Evolutionary conservation across 2,329 filamentous ascomycete species (phyloP).

Genomic region (Arthrobotrys conoides): DNA sequence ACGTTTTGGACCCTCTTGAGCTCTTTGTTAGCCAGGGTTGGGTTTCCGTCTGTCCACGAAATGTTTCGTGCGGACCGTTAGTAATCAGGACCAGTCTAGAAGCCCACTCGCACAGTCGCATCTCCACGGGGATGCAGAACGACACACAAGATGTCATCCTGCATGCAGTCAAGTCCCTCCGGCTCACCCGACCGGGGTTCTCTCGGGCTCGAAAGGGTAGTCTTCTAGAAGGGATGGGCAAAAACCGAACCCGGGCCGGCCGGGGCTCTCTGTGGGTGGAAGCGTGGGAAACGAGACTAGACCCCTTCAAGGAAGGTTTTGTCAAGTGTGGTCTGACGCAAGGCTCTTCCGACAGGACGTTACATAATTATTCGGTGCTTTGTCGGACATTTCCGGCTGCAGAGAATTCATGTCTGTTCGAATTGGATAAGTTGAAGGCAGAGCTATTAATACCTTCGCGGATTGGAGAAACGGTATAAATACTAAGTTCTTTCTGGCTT

Average conservation of each 20-base stretch:
- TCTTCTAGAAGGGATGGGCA: constrained; percentile 25
- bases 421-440: background rate
- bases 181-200: constrained; percentile 37
- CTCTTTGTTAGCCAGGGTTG: background rate
- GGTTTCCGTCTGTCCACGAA: background rate
- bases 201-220: background rate
- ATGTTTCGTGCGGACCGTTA: background rate
- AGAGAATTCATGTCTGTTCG: constrained; percentile 6
- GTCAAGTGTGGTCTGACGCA: constrained; percentile 31
- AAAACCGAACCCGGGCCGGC: background rate
- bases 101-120: background rate
- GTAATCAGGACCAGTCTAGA: constrained; percentile 26
- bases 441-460: constrained; percentile 4
- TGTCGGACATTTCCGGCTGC: constrained; percentile 53
- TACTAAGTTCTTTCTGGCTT: constrained; percentile 8
- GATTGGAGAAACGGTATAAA: background rate
- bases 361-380: constrained; percentile 38
- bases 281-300: constrained; percentile 1
- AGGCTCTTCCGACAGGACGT: constrained; percentile 22
- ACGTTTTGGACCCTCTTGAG: background rate
- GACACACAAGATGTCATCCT: constrained; percentile 35
- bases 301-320: background rate
- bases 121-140: constrained; percentile 43
- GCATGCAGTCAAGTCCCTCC: constrained; percentile 34
- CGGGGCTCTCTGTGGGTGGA: background rate